Evolutionary conservation across 306 rosid genomes (phyloP), one percentile per base, ranked within the genome.

Genomic region (Medicago lupulina): DNA sequence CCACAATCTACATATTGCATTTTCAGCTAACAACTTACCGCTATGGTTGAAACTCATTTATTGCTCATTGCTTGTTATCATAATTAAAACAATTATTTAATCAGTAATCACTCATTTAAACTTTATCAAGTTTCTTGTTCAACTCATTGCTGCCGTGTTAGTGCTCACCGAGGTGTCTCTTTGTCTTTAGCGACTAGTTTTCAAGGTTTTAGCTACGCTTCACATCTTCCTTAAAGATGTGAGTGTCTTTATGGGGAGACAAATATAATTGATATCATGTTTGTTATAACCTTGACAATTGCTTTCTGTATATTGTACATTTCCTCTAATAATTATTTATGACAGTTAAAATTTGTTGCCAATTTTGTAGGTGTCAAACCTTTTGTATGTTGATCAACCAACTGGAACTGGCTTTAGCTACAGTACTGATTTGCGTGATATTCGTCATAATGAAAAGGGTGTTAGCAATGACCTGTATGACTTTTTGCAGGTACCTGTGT

Each of bases 361-460:
- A 28, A 64, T 61, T 76, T 81, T 87, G 89, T 83, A 93, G 98
- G 97, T 61, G 18, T 86, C 98, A 59, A 91, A 91, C 81, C 93
- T 93, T 76, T 74, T 93, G 65, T 93, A 89, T 81, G 96, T 93
- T 47, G 98, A 93, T 73, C 98, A 93, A 81, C 98, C 98, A 25
- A 87, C 84, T 77, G 97, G 98, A 59, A 93, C 98, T 78, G 98
- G 98, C 62, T 93, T 89, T 78, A 93, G 97, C 77, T 93, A 88
- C 77, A 91, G 91, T 68, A 79, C 84, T 36, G 91, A 93, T 80
- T 74, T 39, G 44, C 91, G 86, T 3, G 94, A 93, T 76, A 86
- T 89, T 60, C 96, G 94, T 58, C 92, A 91, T 79, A 17, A 85
- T 82, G 98, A 93, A 89, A 82, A 85, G 7, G 92, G 97, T 44